Percentiles rank a stretch among this genome's conserved stretches.
Evolutionary conservation across 148 eudicot genomes (phyloP).

Genomic region (Camellia lanceoleosa): DNA sequence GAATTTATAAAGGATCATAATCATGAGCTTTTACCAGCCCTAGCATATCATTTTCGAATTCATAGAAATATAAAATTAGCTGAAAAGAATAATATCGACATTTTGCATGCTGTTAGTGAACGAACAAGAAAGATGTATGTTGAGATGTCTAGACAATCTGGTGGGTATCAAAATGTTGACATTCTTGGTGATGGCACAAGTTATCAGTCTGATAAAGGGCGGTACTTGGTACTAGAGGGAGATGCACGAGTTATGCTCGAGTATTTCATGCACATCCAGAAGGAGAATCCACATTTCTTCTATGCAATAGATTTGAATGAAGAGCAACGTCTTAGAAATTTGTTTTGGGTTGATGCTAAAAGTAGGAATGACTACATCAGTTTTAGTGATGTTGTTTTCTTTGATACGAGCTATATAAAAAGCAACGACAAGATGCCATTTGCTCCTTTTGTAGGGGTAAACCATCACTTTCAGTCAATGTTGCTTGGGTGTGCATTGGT

Average conservation of each 20-base stretch:
- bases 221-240: conserved; percentile 46
- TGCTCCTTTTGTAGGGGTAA: conserved; percentile 54
- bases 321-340: conserved; percentile 47
- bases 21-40: conserved; percentile 58
- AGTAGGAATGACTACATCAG: conserved; percentile 37
- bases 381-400: conserved; percentile 44
- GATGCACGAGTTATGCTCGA: conserved; percentile 45
- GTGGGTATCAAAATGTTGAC: conserved; percentile 21
- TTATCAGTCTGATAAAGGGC: conserved; percentile 37
- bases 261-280: conserved; percentile 43
- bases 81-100: conserved; percentile 41
- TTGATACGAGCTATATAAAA: conserved; percentile 42
- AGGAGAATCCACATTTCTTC: conserved; percentile 49
- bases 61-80: conserved; percentile 40
- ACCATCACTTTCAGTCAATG: conserved; percentile 48
- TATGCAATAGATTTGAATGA: conserved; percentile 54
- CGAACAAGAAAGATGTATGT: conserved; percentile 39
- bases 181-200: conserved; percentile 13
- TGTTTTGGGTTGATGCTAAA: conserved; percentile 57
- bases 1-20: conserved; percentile 54
- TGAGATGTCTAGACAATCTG: conserved; percentile 34
- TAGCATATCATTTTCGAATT: conserved; percentile 51
- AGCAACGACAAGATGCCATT: conserved; percentile 46
- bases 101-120: conserved; percentile 35
- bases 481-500: conserved; percentile 48